Conservation (phyloP, 2,329 filamentous ascomycete genomes). For the Elsinoe perseae region DNA sequence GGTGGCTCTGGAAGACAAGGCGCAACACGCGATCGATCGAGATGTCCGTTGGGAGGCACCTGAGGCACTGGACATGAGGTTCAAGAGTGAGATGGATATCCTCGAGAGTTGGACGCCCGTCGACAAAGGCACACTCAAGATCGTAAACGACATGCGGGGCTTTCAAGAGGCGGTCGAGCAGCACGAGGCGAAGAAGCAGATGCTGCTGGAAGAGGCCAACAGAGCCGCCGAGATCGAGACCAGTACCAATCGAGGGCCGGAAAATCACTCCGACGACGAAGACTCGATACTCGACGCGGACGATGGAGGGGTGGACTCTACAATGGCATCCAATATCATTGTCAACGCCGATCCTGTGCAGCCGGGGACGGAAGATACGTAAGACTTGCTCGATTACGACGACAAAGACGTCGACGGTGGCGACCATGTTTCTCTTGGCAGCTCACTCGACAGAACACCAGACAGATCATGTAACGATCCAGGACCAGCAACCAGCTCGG, state of each 20-base stretch:
- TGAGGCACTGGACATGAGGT: neutral
- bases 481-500: neutral
- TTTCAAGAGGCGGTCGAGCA: neutral
- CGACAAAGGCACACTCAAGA: neutral
- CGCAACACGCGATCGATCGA: neutral
- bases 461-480: neutral
- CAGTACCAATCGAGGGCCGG: neutral
- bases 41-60: slow-evolving; percentile 1
- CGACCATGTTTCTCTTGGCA: too few species aligned
- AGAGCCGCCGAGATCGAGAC: neutral
- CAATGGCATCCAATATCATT: slow-evolving; percentile 6
- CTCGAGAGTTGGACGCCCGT: neutral
- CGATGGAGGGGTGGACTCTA: neutral
- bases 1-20: slow-evolving; percentile 2
- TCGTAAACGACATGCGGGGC: neutral
- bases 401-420: neutral
- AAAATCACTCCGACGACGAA: neutral
- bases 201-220: neutral
- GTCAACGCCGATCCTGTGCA: neutral
- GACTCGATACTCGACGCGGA: neutral
- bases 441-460: too few species aligned
- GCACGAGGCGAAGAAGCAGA: neutral
- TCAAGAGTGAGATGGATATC: neutral
- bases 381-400: neutral
- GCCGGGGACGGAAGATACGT: neutral